phyloP scores from a whole-genome alignment of 805 yeast genomes.

The Cyberlindnera lachancei region DNA sequence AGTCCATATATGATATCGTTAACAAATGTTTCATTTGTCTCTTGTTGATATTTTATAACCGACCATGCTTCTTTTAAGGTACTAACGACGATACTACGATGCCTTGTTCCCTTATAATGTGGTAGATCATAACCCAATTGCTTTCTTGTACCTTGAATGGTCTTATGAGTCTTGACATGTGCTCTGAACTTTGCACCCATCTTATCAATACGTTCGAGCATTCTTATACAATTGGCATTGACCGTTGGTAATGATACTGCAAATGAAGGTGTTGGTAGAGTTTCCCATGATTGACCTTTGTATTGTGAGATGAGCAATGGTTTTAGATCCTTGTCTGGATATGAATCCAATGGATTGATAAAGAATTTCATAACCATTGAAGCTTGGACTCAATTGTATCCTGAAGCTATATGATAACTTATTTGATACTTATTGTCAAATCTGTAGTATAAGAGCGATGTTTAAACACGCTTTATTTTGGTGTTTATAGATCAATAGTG shows the following conservation, averaged over 20 bases:
- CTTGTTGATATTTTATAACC: slow-evolving; percentile 27
- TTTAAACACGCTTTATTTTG: too few species aligned
- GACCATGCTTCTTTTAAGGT: slow-evolving; percentile 63
- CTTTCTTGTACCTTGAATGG: slow-evolving; percentile 46
- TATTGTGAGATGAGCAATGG: slow-evolving; percentile 15
- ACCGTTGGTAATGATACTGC: slow-evolving; percentile 37
- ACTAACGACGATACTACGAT: slow-evolving; percentile 54
- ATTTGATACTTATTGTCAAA: too few species aligned
- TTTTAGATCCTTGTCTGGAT: slow-evolving; percentile 12
- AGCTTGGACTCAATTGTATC: too few species aligned
- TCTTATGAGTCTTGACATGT: slow-evolving; percentile 72
- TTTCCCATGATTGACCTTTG: slow-evolving; percentile 36
- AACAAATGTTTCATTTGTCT: slow-evolving; percentile 21
- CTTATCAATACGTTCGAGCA: slow-evolving; percentile 35
- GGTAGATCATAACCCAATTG: slow-evolving; percentile 42
- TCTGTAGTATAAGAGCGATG: too few species aligned
- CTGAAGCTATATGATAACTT: too few species aligned
- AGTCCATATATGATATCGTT: slow-evolving; percentile 51
- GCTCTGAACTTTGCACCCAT: slow-evolving; percentile 48
- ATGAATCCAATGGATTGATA: slow-evolving; percentile 4
- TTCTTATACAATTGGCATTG: slow-evolving; percentile 33
- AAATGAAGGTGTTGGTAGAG: slow-evolving; percentile 56
- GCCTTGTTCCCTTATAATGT: slow-evolving; percentile 23
- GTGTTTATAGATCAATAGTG: too few species aligned
- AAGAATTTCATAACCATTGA: too few species aligned